These are phyloP conservation scores for Wickerhamiella galacta DNA, from an alignment of 805 yeast species.

Conservation along the genomic window DNA sequence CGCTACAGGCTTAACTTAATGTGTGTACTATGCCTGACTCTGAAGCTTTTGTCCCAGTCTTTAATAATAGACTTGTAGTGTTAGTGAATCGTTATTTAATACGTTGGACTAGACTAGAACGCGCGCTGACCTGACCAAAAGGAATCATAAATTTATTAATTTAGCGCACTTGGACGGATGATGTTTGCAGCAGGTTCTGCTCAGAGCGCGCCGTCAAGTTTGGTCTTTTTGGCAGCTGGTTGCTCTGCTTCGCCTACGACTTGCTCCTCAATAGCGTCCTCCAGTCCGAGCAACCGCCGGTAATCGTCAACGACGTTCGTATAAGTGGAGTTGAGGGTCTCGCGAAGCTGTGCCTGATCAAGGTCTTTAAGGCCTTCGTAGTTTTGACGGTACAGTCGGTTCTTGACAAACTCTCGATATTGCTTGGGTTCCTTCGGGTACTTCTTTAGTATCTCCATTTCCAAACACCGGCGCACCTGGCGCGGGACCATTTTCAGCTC, in stretches of 20 bases:
- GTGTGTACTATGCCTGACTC: too few relatives aligned
- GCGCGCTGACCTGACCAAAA: too few relatives aligned
- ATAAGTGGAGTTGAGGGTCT: conserved; percentile 54
- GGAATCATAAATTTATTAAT: too few relatives aligned
- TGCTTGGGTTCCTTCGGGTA: conserved; percentile 15
- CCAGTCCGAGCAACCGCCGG: background rate
- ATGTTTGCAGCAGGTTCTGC: too few relatives aligned
- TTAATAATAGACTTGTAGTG: too few relatives aligned
- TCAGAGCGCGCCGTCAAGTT: too few relatives aligned
- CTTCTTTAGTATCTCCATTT: conserved; percentile 45
- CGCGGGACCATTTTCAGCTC: conserved; percentile 50
- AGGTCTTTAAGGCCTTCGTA: conserved; percentile 58
- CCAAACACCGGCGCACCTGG: conserved; percentile 62
- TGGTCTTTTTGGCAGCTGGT: background rate
- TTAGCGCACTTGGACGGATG: too few relatives aligned
- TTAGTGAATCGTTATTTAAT: conserved; percentile 1
- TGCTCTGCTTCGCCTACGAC: background rate
- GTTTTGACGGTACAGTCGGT: conserved; percentile 61
- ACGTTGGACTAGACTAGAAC: too few relatives aligned
- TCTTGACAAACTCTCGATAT: conserved; percentile 46
- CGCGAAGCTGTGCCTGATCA: conserved; percentile 61
- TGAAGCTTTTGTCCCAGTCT: too few relatives aligned
- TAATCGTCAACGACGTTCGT: conserved; percentile 9
- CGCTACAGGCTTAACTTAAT: too few relatives aligned
- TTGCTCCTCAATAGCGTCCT: background rate